Evolutionary conservation across 2,329 filamentous ascomycete species (phyloP), one percentile per base, ranked within the genome.

Genomic region (Exophiala lecanii-corni): DNA sequence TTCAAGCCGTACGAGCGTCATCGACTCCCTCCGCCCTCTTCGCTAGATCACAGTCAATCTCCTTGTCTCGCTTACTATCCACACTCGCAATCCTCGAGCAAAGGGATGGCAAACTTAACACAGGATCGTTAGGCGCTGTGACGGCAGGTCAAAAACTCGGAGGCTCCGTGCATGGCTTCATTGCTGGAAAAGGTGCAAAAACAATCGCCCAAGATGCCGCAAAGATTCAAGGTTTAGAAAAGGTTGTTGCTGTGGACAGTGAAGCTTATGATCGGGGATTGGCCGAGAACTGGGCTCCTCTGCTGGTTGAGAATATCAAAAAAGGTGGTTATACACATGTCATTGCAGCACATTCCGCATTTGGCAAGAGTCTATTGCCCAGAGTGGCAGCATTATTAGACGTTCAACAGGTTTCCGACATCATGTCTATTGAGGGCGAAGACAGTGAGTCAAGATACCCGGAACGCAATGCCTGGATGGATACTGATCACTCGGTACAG

Each of bases 271-370:
- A 97, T 60, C 94, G 89, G 86, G 88, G 89, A 37, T 78, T 98
- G 2, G 82, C 92, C 39, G 92, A 98, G 71, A 96, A 87, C 73
- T 97, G 79, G 62, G 92, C 91, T n/a, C 86, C 89, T 43, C 74
- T 98, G 35, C 74, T 98, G 30, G 85, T 89, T 39, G 91, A 97
- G 66, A 98, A 97, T 67, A 91, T 97, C 68, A 94, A 94, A 72
- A 92, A 92, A 64, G 89, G 87, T 48, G 86, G 83, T 47, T 97
- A 89, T 66, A 94, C 89, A 49, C 92, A 98, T 62, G 78, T 98
- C 52, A 76, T 98, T 58, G 86, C 84, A 28, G 84, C 86, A 42
- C 89, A 97, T 71, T 92, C 89, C 17, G 89, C 92, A 1, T 98
- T 98, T 68, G 92, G 92, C 60, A 98, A 98, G 79, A 94, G 84